Base-by-base conservation (phyloP, 2,329 filamentous ascomycete species). In the Fusarium fracticaudum region DNA sequence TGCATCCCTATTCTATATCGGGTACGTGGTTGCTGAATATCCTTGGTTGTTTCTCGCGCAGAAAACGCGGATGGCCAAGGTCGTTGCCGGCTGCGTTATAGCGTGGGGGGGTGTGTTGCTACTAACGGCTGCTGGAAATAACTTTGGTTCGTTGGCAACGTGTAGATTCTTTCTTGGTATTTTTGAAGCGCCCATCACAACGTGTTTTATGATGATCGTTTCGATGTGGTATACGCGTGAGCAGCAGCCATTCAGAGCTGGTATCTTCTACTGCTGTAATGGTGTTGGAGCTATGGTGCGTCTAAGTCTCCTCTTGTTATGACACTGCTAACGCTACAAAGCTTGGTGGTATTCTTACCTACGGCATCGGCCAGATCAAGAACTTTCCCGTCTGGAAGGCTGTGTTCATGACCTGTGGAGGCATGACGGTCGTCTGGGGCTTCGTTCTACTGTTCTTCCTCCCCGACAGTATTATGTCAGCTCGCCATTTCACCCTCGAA, bases 361-460 rank as follows among this genome's bases (percentile, higher is more conserved):
- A 87, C 26, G 87, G 84, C 1, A 83, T 89, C 5, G 88, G 88
- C 0, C 87, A 89, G 60, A 85, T 89, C 51, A 76, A 82, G 22
- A 79, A 83, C 38, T 75, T 79, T 7, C 77, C 78, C 8, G 77
- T 88, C 24, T 89, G 87, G 87, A 82, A 85, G 55, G 87, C 85
- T 80, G 85, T 90, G 79, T 89, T 87, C 74, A 85, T 87, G 71
- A 81, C 88, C 18, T 83, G 88, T 0, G 87, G 88, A 0, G 70
- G 84, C 0, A 78, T 82, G 7, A 89, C 87, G 0, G 84, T 87
- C 31, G 64, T 87, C 6, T 86, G 86, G 83, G 85, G 83, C 0
- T 79, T 86, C 6, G 75, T 84, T 3, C 64, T 89, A 6, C 81
- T 85, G 55, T 72, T 82, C 51, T 77, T 85, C 22, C 83, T 89